Percentiles rank a stretch among this genome's conserved stretches.
phyloP scores from a whole-genome alignment of 108 stramenopile species.

The Fragilaria crotonensis region DNA sequence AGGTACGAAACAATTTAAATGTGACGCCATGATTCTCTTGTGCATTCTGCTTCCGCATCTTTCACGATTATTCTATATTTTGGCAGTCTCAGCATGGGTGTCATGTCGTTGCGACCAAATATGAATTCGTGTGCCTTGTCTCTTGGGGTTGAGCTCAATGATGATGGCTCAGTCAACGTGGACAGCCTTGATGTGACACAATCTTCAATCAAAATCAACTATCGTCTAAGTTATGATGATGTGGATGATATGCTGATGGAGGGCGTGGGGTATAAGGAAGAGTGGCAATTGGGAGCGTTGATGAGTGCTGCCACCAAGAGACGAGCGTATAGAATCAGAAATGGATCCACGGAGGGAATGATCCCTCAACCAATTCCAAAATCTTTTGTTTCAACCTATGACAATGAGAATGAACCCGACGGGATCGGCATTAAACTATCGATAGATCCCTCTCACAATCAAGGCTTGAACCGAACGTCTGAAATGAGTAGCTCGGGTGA shows the following conservation, averaged over 20 bases:
- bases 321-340: constrained; percentile 40
- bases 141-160: constrained; percentile 54
- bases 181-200: constrained; percentile 47
- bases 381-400: constrained; percentile 19
- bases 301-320: constrained; percentile 48
- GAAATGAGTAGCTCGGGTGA: neutral
- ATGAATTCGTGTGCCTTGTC: constrained; percentile 49
- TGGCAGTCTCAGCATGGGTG: constrained; percentile 19
- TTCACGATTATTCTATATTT: neutral
- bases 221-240: constrained; percentile 70
- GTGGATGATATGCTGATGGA: constrained; percentile 79
- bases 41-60: neutral
- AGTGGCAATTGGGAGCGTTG: constrained; percentile 78
- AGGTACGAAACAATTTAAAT: constrained; percentile 9
- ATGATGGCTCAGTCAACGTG: constrained; percentile 58
- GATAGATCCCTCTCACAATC: constrained; percentile 61
- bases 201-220: constrained; percentile 52
- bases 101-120: constrained; percentile 52
- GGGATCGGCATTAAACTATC: constrained; percentile 35
- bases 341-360: constrained; percentile 57
- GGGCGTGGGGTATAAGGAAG: constrained; percentile 67
- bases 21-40: neutral
- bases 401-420: constrained; percentile 23
- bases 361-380: constrained; percentile 63
- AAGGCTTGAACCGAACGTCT: constrained; percentile 49